These are phyloP conservation scores for Pittosporum tobira DNA, from an alignment of 129 eudicot genomes.

Conservation along the genomic window DNA sequence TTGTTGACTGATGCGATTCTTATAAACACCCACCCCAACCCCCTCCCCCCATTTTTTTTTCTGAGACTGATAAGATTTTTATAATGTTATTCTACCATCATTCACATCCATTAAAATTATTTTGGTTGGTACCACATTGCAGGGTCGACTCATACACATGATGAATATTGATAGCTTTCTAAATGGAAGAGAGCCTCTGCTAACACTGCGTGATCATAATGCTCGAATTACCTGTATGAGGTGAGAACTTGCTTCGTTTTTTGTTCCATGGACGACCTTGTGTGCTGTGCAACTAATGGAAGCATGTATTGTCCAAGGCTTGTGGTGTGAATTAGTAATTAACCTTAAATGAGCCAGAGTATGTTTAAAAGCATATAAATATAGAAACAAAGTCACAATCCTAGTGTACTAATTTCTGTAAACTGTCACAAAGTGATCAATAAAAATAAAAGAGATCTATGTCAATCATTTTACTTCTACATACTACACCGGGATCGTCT, in stretches of 20 bases:
- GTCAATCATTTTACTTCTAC: background rate
- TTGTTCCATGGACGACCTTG: background rate
- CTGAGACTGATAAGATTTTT: no score
- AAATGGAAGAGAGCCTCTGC: constrained; percentile 16
- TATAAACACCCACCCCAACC: no score
- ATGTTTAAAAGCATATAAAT: background rate
- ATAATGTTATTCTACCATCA: background rate
- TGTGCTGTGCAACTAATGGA: background rate
- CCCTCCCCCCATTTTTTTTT: no score
- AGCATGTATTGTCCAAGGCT: background rate
- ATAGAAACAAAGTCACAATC: constrained; percentile 1
- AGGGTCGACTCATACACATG: constrained; percentile 49
- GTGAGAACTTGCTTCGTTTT: constrained; percentile 27
- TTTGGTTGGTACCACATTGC: constrained; percentile 14
- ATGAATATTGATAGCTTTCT: constrained; percentile 30
- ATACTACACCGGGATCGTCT: background rate
- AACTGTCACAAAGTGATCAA: background rate
- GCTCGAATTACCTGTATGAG: constrained; percentile 83
- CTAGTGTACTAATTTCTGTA: background rate
- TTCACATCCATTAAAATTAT: background rate
- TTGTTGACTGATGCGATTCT: no score
- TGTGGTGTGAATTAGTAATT: no score
- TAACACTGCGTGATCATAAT: constrained; percentile 45
- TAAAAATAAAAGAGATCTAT: background rate
- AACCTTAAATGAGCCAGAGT: background rate